Base-by-base conservation (phyloP, 768 basidiomycete genomes). In the Rhodocollybia butyracea region DNA sequence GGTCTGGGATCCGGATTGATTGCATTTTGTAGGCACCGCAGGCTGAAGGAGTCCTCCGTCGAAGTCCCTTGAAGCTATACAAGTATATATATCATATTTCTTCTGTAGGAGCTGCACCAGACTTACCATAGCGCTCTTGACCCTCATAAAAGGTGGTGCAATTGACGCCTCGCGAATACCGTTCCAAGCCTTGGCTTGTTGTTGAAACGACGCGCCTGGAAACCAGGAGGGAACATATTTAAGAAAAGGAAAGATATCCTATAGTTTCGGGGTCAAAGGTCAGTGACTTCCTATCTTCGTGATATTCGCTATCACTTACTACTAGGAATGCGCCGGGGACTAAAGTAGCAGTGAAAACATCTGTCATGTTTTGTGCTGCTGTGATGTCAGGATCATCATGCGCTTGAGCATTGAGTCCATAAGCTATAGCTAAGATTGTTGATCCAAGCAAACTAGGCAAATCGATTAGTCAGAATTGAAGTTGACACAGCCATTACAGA, bases 261-360 rank as follows among this genome's bases (percentile, higher is more conserved):
- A 19, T 40, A n/a, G n/a, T n/a, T n/a, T n/a, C n/a, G n/a, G n/a
- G n/a, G n/a, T n/a, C n/a, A n/a, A n/a, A n/a, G n/a, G n/a, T n/a
- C n/a, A n/a, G n/a, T n/a, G n/a, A n/a, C n/a, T n/a, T n/a, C n/a
- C n/a, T n/a, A n/a, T n/a, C n/a, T n/a, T n/a, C n/a, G n/a, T n/a
- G n/a, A n/a, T n/a, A n/a, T n/a, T n/a, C n/a, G n/a, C n/a, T n/a
- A n/a, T n/a, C 3, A 22, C 48, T 50, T 22, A 50, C 80, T 5
- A 84, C 78, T 3, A 80, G 64, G 56, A 73, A 81, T 32, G 68
- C 58, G 13, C 77, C 79, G 2, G 74, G 74, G n/a, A 71, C 60
- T 0, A 69, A 64, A 1, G 76, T 76, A 29, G 64, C 58, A 8
- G 62, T 63, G 42, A 77, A 61, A 3, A 65, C 64, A 5, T 68